Conservation (phyloP, 768 basidiomycete genomes). For the Asterophora parasitica region DNA sequence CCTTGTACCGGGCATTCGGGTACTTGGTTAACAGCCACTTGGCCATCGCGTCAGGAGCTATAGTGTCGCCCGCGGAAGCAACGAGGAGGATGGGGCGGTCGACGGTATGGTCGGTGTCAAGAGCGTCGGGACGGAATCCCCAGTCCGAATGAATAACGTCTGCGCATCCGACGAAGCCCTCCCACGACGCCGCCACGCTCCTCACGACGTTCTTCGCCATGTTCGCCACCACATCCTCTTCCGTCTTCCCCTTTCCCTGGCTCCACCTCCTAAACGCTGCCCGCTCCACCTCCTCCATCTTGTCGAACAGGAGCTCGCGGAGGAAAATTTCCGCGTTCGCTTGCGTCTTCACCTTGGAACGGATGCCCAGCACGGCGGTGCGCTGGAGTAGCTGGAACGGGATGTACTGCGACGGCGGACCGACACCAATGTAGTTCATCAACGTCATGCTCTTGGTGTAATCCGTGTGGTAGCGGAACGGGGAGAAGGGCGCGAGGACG, state of each 20-base stretch:
- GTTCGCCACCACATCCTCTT: constrained; percentile 31
- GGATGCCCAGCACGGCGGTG: constrained; percentile 23
- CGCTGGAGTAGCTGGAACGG: constrained; percentile 26
- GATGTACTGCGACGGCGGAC: constrained; percentile 27
- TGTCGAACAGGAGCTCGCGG: constrained; percentile 24
- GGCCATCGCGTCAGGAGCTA: constrained; percentile 27
- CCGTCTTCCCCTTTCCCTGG: constrained; percentile 25
- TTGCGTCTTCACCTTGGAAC: constrained; percentile 26
- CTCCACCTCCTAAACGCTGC: constrained; percentile 34
- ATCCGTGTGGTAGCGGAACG: constrained; percentile 30
- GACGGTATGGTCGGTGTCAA: constrained; percentile 38
- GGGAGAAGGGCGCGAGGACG: constrained; percentile 32
- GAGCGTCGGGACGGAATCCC: constrained; percentile 29
- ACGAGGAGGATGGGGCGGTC: constrained; percentile 30
- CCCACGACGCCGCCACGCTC: constrained; percentile 39
- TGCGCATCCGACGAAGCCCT: constrained; percentile 32
- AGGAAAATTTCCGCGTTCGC: constrained; percentile 33
- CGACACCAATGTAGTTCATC: constrained; percentile 31
- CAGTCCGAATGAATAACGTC: constrained; percentile 37
- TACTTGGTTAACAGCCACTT: constrained; percentile 33
- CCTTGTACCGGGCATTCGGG: constrained; percentile 30
- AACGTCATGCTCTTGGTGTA: constrained; percentile 32
- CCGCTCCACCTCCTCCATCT: constrained; percentile 26
- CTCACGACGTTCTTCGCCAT: constrained; percentile 31
- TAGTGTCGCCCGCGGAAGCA: constrained; percentile 26